A percentile compares a stretch with the other conserved stretches of the same genome.
Conservation (phyloP, 2,329 filamentous ascomycete genomes). For the Cladophialophora immunda region DNA sequence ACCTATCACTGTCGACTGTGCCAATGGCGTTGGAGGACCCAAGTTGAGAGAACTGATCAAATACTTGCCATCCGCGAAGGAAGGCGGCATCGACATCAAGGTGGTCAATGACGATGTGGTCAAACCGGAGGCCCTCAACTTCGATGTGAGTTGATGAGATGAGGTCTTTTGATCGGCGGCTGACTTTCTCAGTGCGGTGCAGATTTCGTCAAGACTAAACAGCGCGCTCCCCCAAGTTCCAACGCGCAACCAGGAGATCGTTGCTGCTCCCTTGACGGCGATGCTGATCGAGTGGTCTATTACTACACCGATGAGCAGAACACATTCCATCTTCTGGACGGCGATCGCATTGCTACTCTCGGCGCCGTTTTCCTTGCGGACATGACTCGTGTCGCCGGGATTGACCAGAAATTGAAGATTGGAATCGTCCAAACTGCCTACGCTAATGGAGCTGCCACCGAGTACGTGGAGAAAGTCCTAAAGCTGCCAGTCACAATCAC, state of each 20-base stretch:
- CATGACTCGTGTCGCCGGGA: slow-evolving; percentile 79
- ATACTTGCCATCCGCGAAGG: slow-evolving; percentile 72
- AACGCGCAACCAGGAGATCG: slow-evolving; percentile 79
- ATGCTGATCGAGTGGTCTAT: slow-evolving; percentile 94
- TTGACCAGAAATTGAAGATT: slow-evolving; percentile 83
- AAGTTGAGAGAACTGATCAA: slow-evolving; percentile 89
- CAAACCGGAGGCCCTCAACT: slow-evolving; percentile 86
- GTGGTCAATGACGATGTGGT: slow-evolving; percentile 94
- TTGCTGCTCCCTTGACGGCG: slow-evolving; percentile 91
- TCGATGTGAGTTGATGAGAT: slow-evolving; percentile 68
- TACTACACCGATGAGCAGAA: slow-evolving; percentile 87
- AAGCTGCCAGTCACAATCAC: slow-evolving; percentile 92
- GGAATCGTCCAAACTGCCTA: slow-evolving; percentile 98
- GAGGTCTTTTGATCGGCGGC: slow-evolving; percentile 22
- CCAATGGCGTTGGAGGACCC: slow-evolving; percentile 94
- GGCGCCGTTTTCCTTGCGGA: slow-evolving; percentile 94
- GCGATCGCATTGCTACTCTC: slow-evolving; percentile 94
- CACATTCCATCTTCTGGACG: slow-evolving; percentile 91
- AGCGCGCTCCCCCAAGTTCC: slow-evolving; percentile 84
- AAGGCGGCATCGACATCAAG: slow-evolving; percentile 79
- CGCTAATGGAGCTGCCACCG: slow-evolving; percentile 93
- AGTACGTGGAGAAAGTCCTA: slow-evolving; percentile 87
- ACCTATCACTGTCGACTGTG: slow-evolving; percentile 86
- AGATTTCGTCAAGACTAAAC: slow-evolving; percentile 97
- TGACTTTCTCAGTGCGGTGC: slow-evolving; percentile 75